Evolutionary conservation across 2,329 filamentous ascomycete species (phyloP).

Genomic region (Colletotrichum sidae): DNA sequence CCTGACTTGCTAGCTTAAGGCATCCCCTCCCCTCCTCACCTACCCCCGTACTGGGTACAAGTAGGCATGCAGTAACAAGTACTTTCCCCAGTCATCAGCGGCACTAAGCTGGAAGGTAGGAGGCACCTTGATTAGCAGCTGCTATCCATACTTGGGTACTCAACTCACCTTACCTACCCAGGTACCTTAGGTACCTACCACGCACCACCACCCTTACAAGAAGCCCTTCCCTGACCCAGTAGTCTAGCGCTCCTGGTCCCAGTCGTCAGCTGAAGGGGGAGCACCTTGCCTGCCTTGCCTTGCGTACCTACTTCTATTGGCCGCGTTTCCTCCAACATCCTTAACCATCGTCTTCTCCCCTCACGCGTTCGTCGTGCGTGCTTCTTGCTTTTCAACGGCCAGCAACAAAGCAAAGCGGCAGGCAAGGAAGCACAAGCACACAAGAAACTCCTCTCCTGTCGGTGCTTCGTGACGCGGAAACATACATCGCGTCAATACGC

Average conservation of each 20-base stretch:
- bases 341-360: conserved; percentile 26
- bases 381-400: conserved; percentile 22
- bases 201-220: conserved; percentile 14
- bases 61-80: too few species aligned
- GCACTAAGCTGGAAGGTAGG: neutral
- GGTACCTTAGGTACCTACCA: conserved; percentile 8
- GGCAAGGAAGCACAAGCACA: conserved; percentile 14
- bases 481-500: conserved; percentile 21
- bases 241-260: conserved; percentile 27
- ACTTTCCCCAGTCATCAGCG: too few species aligned
- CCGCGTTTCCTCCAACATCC: conserved; percentile 32
- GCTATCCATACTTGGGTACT: conserved; percentile 3
- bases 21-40: too few species aligned
- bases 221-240: conserved; percentile 7
- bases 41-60: too few species aligned
- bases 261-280: conserved; percentile 36
- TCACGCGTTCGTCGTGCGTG: conserved; percentile 14
- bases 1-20: too few species aligned
- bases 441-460: conserved; percentile 4
- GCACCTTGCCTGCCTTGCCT: neutral
- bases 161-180: conserved; percentile 26
- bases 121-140: neutral
- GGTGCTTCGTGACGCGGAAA: conserved; percentile 19
- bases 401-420: conserved; percentile 22
- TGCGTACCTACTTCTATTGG: conserved; percentile 21